phyloP scores from a whole-genome alignment of 2,329 filamentous ascomycete species.

The Dothidotthia symphoricarpi region DNA sequence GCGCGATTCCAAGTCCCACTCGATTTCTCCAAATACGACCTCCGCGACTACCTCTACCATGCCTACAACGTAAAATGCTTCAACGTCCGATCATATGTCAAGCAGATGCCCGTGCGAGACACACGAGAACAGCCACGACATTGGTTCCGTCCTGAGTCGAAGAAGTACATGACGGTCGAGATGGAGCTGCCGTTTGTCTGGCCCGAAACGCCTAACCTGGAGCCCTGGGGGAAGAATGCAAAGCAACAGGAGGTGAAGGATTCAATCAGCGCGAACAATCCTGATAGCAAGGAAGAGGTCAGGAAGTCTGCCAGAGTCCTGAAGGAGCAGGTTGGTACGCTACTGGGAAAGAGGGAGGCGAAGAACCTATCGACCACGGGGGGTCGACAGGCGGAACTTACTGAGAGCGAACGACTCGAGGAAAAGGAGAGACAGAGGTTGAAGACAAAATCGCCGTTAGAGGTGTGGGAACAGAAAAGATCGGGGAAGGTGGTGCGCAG shows the following conservation, averaged over 20 bases:
- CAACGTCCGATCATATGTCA: conserved; percentile 75
- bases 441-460: conserved; percentile 42
- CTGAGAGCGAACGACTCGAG: conserved; percentile 7
- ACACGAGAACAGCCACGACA: conserved; percentile 51
- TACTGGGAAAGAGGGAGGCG: conserved; percentile 21
- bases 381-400: conserved; percentile 9
- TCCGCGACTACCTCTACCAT: conserved; percentile 91
- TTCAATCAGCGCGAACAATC: conserved; percentile 7
- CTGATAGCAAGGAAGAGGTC: conserved; percentile 7
- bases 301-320: conserved; percentile 19
- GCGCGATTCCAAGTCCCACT: conserved; percentile 90
- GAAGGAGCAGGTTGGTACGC: conserved; percentile 26
- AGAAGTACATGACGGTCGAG: conserved; percentile 95
- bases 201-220: conserved; percentile 65
- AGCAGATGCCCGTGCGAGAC: conserved; percentile 63
- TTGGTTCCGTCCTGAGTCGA: conserved; percentile 67
- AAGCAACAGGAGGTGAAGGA: conserved; percentile 38
- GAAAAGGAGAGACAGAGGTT: conserved; percentile 22
- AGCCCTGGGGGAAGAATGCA: conserved; percentile 45
- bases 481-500: conserved; percentile 19
- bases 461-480: conserved; percentile 32
- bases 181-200: conserved; percentile 84
- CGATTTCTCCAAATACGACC: conserved; percentile 91
- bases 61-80: conserved; percentile 71
- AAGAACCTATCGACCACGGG: conserved; percentile 5